Conservation (phyloP, 1,284 basidiomycete species). For the Cutaneotrichosporon sp. region DNA sequence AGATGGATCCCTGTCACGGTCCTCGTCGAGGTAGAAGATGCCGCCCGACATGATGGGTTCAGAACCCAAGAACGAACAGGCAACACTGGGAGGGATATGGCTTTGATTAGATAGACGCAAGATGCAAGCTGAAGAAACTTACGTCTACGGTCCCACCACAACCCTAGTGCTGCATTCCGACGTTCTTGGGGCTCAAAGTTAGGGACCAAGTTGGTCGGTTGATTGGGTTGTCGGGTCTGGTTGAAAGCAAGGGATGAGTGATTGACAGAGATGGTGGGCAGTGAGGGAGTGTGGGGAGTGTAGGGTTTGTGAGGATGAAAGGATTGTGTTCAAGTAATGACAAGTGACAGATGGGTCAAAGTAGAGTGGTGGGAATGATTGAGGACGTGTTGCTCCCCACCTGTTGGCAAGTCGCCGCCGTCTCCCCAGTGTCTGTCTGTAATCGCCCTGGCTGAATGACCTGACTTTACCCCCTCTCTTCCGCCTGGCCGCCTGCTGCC, state of each 20-base stretch:
- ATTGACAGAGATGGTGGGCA: background rate
- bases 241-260: background rate
- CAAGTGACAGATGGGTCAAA: too few species aligned
- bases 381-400: background rate
- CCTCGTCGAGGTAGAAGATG: slow-evolving; percentile 48
- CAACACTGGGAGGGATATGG: background rate
- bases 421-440: too few species aligned
- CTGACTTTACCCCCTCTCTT: background rate
- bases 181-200: background rate
- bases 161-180: slow-evolving; percentile 4
- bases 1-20: slow-evolving; percentile 33
- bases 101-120: background rate
- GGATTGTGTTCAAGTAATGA: too few species aligned
- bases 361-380: too few species aligned
- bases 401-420: background rate
- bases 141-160: slow-evolving; percentile 1
- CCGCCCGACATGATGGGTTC: slow-evolving; percentile 7
- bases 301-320: too few species aligned
- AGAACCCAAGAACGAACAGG: background rate
- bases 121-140: background rate
- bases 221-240: background rate
- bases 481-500: too few species aligned
- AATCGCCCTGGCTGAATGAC: too few species aligned
- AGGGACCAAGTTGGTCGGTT: background rate
- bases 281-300: too few species aligned